phyloP scores from a whole-genome alignment of 2,329 filamentous ascomycete species.

The Trichoderma harzianum region DNA sequence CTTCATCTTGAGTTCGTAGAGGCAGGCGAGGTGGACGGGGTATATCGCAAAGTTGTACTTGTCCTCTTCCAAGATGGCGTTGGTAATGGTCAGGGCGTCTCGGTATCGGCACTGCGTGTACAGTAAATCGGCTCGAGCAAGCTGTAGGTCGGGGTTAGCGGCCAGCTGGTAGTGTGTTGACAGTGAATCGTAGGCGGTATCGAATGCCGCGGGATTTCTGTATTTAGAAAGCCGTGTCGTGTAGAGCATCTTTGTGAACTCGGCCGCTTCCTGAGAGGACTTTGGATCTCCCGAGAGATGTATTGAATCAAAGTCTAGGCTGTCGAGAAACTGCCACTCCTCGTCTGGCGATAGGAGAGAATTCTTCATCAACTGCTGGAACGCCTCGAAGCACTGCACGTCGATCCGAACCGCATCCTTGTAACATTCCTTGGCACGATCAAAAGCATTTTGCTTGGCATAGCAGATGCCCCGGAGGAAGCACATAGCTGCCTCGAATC shows the following conservation, averaged over 20 bases:
- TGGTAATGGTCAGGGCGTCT: slow-evolving; percentile 80
- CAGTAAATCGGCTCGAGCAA: slow-evolving; percentile 84
- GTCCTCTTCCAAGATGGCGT: slow-evolving; percentile 75
- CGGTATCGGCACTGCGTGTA: slow-evolving; percentile 94
- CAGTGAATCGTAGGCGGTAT: slow-evolving; percentile 81
- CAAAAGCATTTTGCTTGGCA: slow-evolving; percentile 95
- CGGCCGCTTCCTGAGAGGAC: slow-evolving; percentile 68
- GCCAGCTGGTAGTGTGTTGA: slow-evolving; percentile 89
- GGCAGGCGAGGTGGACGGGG: slow-evolving; percentile 84
- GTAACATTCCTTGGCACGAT: slow-evolving; percentile 96
- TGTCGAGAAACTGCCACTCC: slow-evolving; percentile 85
- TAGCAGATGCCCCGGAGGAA: slow-evolving; percentile 91
- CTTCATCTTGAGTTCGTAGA: slow-evolving; percentile 82
- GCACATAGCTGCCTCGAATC: slow-evolving; percentile 96
- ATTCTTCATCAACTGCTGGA: slow-evolving; percentile 97
- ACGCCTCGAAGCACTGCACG: slow-evolving; percentile 96
- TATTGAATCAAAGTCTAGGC: slow-evolving; percentile 85
- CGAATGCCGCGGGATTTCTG: slow-evolving; percentile 78
- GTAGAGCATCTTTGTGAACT: slow-evolving; percentile 95
- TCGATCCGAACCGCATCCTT: slow-evolving; percentile 96
- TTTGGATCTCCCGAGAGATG: slow-evolving; percentile 61
- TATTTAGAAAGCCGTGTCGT: slow-evolving; percentile 95
- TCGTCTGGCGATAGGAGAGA: slow-evolving; percentile 84
- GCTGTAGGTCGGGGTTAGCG: slow-evolving; percentile 82
- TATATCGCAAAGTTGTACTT: slow-evolving; percentile 88